These are phyloP conservation scores for Lolium multiflorum DNA, from an alignment of 176 grass and related monocot species.

Conservation along the genomic window DNA sequence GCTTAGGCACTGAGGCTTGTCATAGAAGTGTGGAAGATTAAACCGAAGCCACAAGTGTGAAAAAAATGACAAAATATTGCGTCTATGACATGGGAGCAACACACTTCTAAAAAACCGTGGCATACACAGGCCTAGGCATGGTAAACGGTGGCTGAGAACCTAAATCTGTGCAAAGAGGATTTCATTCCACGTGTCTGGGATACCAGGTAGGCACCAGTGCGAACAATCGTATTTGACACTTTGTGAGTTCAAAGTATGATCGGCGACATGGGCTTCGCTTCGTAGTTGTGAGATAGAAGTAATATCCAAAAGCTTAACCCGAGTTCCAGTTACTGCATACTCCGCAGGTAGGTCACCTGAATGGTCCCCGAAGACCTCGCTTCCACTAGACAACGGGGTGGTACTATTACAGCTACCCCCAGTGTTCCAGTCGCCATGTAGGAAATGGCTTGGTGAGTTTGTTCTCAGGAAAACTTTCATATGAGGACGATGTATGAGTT, in stretches of 20 bases:
- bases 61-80: too few species aligned
- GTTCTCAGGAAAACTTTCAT: constrained; percentile 81
- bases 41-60: too few species aligned
- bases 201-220: constrained; percentile 90
- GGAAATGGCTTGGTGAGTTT: constrained; percentile 81
- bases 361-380: constrained; percentile 60
- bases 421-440: constrained; percentile 75
- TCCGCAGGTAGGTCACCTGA: constrained; percentile 62
- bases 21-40: too few species aligned
- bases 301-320: constrained; percentile 77
- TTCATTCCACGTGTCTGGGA: constrained; percentile 91
- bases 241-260: constrained; percentile 55
- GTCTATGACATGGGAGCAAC: neutral
- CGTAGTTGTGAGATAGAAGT: constrained; percentile 72
- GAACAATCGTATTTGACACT: constrained; percentile 76
- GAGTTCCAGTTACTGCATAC: constrained; percentile 66
- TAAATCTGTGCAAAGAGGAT: constrained; percentile 85
- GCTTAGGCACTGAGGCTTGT: too few species aligned
- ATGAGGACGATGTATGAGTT: constrained; percentile 47
- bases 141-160: neutral
- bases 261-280: constrained; percentile 82
- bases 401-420: constrained; percentile 55
- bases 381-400: constrained; percentile 64
- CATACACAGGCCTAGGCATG: neutral
- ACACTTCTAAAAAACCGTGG: neutral